These are phyloP conservation scores for Paramecium caudatum DNA, from an alignment of 73 alveolate species.

Conservation along the genomic window DNA sequence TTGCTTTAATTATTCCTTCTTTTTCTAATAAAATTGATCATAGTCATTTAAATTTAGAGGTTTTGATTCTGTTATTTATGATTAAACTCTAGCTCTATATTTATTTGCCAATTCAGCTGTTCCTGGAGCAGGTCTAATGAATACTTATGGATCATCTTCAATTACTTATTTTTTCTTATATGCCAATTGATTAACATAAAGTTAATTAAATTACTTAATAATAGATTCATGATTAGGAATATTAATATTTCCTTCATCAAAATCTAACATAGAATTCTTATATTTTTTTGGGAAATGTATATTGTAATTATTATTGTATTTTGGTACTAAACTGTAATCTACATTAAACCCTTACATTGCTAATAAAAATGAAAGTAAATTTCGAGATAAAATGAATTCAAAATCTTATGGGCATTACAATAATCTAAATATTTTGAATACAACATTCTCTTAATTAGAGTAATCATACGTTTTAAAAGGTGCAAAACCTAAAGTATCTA, in stretches of 20 bases:
- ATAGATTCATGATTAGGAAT: background rate
- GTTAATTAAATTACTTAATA: background rate
- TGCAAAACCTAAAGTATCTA: background rate
- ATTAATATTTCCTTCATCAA: conserved; percentile 23
- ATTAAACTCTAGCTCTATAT: conserved; percentile 55
- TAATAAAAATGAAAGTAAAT: conserved; percentile 25
- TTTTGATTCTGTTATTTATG: conserved; percentile 2
- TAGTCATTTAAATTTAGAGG: conserved; percentile 5
- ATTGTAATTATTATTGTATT: conserved; percentile 13
- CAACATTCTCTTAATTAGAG: background rate
- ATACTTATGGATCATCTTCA: background rate
- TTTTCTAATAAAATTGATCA: background rate
- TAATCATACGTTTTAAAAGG: conserved; percentile 48
- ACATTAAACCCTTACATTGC: conserved; percentile 50
- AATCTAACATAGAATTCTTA: background rate
- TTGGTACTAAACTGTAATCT: conserved; percentile 7
- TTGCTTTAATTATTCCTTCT: background rate
- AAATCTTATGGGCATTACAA: conserved; percentile 53
- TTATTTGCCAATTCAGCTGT: conserved; percentile 28
- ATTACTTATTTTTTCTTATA: background rate
- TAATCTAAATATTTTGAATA: background rate
- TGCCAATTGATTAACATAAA: conserved; percentile 34
- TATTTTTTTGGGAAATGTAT: conserved; percentile 18
- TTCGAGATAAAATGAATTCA: conserved; percentile 40
- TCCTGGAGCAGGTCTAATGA: background rate